A percentile compares a stretch with the other conserved stretches of the same genome.
Conservation (phyloP, 1,139 yeast species). For the Debaryomyces fabryi region DNA sequence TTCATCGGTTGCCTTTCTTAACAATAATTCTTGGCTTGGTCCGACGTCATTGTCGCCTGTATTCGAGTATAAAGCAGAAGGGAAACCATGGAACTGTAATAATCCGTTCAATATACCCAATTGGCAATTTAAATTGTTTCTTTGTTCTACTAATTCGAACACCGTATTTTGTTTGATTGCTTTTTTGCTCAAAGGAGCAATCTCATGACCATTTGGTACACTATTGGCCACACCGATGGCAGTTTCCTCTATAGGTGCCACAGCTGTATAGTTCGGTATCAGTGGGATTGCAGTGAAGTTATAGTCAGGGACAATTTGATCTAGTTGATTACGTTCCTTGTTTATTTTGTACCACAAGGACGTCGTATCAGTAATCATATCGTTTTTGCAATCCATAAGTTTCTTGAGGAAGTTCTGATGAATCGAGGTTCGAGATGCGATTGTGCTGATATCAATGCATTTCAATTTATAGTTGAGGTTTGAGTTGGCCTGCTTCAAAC, state of each 20-base stretch:
- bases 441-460: slow-evolving; percentile 79
- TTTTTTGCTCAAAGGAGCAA: slow-evolving; percentile 35
- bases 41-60: slow-evolving; percentile 23
- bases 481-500: slow-evolving; percentile 66
- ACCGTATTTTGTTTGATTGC: slow-evolving; percentile 40
- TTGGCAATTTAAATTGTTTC: slow-evolving; percentile 58
- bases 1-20: slow-evolving; percentile 58
- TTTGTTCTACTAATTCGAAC: slow-evolving; percentile 53
- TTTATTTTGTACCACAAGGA: slow-evolving; percentile 91
- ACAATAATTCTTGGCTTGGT: slow-evolving; percentile 36
- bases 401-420: slow-evolving; percentile 84
- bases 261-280: slow-evolving; percentile 27
- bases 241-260: slow-evolving; percentile 17
- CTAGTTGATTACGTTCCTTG: slow-evolving; percentile 85
- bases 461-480: slow-evolving; percentile 71
- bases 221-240: slow-evolving; percentile 3
- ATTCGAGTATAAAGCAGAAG: slow-evolving; percentile 58
- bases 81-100: slow-evolving; percentile 62
- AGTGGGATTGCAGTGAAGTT: slow-evolving; percentile 40
- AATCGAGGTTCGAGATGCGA: slow-evolving; percentile 75
- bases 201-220: slow-evolving; percentile 10
- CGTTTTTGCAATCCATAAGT: slow-evolving; percentile 66
- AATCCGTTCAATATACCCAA: slow-evolving; percentile 61
- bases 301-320: slow-evolving; percentile 59
- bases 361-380: slow-evolving; percentile 73